These are phyloP conservation scores for Fraxinus americana DNA, from an alignment of 257 asterid genomes.

Conservation along the genomic window DNA sequence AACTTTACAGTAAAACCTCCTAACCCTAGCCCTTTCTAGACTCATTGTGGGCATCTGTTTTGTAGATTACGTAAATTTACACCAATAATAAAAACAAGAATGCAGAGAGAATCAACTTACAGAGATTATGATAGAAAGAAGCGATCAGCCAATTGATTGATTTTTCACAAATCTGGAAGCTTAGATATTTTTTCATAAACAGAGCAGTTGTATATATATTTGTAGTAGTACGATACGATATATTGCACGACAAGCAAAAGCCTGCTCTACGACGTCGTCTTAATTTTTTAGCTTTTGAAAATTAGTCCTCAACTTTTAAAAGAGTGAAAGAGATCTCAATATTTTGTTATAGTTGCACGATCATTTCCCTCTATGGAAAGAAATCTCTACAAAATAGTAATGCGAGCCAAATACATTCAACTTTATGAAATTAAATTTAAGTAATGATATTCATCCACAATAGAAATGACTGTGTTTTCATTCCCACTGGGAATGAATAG, in stretches of 20 bases:
- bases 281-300: neutral
- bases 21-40: conserved; percentile 24
- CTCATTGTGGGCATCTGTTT: neutral
- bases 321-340: neutral
- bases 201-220: neutral
- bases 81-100: neutral
- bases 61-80: neutral
- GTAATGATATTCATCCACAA: too few species aligned
- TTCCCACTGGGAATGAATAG: too few species aligned
- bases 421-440: too few species aligned
- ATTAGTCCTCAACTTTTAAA: neutral
- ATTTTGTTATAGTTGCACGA: neutral
- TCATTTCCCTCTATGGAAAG: neutral
- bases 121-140: neutral
- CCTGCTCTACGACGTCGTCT: neutral
- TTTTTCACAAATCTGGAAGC: neutral
- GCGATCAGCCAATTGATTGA: neutral
- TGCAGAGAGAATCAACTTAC: conserved; percentile 19
- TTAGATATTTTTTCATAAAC: neutral
- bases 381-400: too few species aligned
- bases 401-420: too few species aligned
- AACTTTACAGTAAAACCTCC: neutral
- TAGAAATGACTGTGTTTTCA: too few species aligned
- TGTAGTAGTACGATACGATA: neutral
- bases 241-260: neutral